Evolutionary conservation across 176 grass and related monocot species (phyloP).

Genomic region (Canna indica): DNA sequence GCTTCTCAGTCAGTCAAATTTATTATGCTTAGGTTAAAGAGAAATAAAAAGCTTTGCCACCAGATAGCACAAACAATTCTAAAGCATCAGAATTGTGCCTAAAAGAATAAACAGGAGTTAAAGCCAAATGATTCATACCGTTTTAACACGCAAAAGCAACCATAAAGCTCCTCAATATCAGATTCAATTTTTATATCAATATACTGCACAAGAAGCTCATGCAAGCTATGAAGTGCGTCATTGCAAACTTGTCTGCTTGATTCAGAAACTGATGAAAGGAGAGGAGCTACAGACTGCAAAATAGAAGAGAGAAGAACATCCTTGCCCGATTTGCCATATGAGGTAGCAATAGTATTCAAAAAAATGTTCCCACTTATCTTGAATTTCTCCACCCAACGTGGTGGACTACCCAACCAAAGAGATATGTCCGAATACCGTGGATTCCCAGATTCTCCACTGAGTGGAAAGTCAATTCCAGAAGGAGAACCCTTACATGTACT

Average conservation of each 20-base stretch:
- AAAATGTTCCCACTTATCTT: slow-evolving; percentile 38
- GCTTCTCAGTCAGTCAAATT: no score
- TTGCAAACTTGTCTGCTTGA: slow-evolving; percentile 45
- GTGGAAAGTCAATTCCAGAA: slow-evolving; percentile 22
- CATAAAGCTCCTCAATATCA: slow-evolving; percentile 90
- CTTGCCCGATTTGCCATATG: slow-evolving; percentile 23
- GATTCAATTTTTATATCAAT: slow-evolving; percentile 54
- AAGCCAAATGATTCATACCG: slow-evolving; percentile 34
- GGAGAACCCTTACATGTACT: slow-evolving; percentile 22
- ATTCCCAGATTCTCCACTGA: slow-evolving; percentile 19
- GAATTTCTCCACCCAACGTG: slow-evolving; percentile 52
- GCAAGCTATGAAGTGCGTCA: slow-evolving; percentile 26
- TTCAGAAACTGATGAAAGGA: slow-evolving; percentile 29
- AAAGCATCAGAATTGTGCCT: no score
- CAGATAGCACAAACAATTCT: no score
- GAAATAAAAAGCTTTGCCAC: no score
- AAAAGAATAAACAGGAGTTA: not conserved
- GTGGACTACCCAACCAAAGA: slow-evolving; percentile 29
- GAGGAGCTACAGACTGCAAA: slow-evolving; percentile 40
- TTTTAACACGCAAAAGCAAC: slow-evolving; percentile 82
- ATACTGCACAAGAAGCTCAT: slow-evolving; percentile 49
- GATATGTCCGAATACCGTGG: slow-evolving; percentile 12
- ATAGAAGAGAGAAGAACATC: slow-evolving; percentile 35
- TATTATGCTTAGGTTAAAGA: no score
- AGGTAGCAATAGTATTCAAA: slow-evolving; percentile 40